Evolutionary conservation across 1,284 basidiomycete genomes (phyloP).

Genomic region (Cryptococcus sp.): DNA sequence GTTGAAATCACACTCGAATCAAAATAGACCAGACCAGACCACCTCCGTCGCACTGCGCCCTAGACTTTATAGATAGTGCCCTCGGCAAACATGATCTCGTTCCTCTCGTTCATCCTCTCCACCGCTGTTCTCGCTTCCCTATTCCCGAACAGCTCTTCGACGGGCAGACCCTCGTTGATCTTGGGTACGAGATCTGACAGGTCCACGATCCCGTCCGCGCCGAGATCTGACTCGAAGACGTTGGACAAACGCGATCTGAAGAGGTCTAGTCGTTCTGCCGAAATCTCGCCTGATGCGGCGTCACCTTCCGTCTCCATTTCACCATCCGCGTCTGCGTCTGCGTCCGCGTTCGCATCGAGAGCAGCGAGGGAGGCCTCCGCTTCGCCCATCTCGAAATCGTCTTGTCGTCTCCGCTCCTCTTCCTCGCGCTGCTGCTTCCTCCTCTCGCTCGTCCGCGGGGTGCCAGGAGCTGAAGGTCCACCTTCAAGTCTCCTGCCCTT

Average conservation of each 20-base stretch:
- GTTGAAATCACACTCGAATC: no score
- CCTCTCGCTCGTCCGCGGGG: not conserved
- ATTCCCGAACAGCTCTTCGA: constrained; percentile 72
- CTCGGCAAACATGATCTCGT: constrained; percentile 86
- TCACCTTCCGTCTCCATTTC: constrained; percentile 40
- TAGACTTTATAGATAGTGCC: constrained; percentile 63
- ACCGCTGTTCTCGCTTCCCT: constrained; percentile 76
- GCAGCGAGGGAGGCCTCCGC: constrained; percentile 17
- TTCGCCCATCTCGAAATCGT: constrained; percentile 39
- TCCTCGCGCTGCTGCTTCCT: constrained; percentile 34
- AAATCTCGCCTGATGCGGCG: constrained; percentile 33
- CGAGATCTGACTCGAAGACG: constrained; percentile 66
- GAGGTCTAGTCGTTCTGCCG: constrained; percentile 60
- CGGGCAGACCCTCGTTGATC: constrained; percentile 75
- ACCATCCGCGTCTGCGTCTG: constrained; percentile 63
- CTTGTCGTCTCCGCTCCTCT: constrained; percentile 41
- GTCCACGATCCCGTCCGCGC: constrained; percentile 72
- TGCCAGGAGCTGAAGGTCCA: constrained; percentile 6
- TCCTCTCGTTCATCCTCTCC: constrained; percentile 74
- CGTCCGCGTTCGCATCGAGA: constrained; percentile 55
- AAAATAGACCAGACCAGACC: not conserved
- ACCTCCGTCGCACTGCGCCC: not conserved
- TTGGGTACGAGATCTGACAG: constrained; percentile 70
- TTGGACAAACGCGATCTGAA: constrained; percentile 75
- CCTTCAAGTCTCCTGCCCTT: constrained; percentile 58